Percentiles rank a stretch among this genome's conserved stretches.
Evolutionary conservation across 163 green algal species (phyloP).

Genomic region (Chlorella variabilis): DNA sequence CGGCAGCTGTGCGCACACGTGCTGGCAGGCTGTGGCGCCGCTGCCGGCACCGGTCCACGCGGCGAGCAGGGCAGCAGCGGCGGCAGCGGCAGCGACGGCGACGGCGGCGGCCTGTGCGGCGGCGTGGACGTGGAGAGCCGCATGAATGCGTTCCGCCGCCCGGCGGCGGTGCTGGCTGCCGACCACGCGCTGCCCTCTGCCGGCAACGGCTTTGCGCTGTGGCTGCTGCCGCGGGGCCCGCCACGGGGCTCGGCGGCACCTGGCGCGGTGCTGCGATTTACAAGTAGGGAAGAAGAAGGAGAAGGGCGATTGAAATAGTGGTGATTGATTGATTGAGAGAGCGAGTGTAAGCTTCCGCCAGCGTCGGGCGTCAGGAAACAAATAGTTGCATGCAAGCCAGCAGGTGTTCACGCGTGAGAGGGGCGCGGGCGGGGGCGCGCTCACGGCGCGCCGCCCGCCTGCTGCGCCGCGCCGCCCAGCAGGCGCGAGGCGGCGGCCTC

Average conservation of each 20-base stretch:
- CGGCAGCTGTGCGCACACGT: slow-evolving; percentile 6
- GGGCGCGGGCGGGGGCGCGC: no score
- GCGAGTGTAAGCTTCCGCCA: no score
- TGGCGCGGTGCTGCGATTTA: no score
- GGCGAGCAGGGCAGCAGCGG: background rate
- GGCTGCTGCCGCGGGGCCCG: background rate
- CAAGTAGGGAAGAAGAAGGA: no score
- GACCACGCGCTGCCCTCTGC: slow-evolving; percentile 22
- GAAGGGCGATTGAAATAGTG: no score
- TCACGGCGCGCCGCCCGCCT: no score
- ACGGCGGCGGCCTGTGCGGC: background rate
- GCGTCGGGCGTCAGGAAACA: no score
- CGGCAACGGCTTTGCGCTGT: slow-evolving; percentile 21
- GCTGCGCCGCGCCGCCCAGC: no score
- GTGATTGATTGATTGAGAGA: no score
- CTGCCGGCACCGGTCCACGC: background rate
- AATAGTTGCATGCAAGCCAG: no score
- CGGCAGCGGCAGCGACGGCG: background rate
- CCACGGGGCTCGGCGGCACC: no score
- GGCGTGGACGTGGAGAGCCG: background rate
- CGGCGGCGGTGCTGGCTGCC: slow-evolving; percentile 14
- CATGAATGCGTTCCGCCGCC: slow-evolving; percentile 2
- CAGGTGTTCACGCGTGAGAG: no score
- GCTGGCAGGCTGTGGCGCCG: background rate
- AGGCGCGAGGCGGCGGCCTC: background rate